These are phyloP conservation scores for Cercospora canescens DNA, from an alignment of 2,329 filamentous ascomycete genomes.

Conservation along the genomic window DNA sequence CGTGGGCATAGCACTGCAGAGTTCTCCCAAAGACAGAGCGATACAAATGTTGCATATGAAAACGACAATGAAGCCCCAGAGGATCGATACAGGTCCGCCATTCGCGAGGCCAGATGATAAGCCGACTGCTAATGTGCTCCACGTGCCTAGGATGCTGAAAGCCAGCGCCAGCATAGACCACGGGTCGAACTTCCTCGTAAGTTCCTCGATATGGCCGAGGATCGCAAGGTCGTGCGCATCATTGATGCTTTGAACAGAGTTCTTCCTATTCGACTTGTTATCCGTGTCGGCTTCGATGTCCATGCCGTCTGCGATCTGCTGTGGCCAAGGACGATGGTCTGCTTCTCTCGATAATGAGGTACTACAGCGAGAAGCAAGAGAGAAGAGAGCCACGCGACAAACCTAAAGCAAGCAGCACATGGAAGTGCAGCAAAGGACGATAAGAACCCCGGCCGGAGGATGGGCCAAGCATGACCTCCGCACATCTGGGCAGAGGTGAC, in stretches of 20 bases:
- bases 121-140: conserved; percentile 58
- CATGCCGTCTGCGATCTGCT: not conserved
- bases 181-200: conserved; percentile 52
- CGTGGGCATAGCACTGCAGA: conserved; percentile 61
- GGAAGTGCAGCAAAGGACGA: not conserved
- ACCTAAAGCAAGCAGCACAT: not conserved
- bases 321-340: not conserved
- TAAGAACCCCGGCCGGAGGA: not conserved
- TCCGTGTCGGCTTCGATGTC: conserved; percentile 13
- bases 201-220: conserved; percentile 45
- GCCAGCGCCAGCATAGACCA: conserved; percentile 60
- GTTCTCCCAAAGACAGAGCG: conserved; percentile 56
- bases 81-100: conserved; percentile 55
- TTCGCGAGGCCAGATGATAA: conserved; percentile 55
- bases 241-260: conserved; percentile 12
- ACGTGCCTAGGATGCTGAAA: conserved; percentile 60
- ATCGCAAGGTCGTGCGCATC: conserved; percentile 45
- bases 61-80: conserved; percentile 58
- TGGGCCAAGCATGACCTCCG: conserved; percentile 12
- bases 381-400: not conserved
- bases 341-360: not conserved
- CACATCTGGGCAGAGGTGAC: conserved; percentile 2
- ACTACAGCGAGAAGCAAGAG: not conserved
- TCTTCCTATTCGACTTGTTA: conserved; percentile 6
- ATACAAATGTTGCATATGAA: conserved; percentile 53